Evolutionary conservation across 1,284 basidiomycete genomes (phyloP), one percentile per base, ranked within the genome.

Genomic region (Cryptococcus depauperatus): DNA sequence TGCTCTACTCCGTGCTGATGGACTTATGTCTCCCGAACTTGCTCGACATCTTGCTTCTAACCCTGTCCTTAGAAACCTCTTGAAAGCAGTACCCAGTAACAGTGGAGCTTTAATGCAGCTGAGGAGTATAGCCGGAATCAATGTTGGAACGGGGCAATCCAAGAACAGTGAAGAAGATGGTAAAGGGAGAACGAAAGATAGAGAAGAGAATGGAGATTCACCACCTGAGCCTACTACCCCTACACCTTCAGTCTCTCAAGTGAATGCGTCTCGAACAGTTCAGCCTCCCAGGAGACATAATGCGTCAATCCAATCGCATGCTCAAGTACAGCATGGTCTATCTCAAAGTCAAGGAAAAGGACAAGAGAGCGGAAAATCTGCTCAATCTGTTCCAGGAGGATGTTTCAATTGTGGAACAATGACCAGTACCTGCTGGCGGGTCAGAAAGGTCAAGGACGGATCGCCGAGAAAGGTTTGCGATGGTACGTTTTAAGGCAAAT

Each of bases 321-420:
- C 44, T 29, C 19, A 39, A 26, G 32, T 21, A 39, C 16, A 22
- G 18, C 19, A 16, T 13, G 19, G 37, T 22, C 11, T 13, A 10
- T 25, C 37, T 23, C 22, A 21, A 38, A n/a, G 37, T 11, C 4
- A 38, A 25, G 37, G 37, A 16, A 13, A 10, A 23, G 37, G n/a
- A n/a, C n/a, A n/a, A n/a, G n/a, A n/a, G n/a, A n/a, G n/a, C n/a
- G n/a, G n/a, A n/a, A n/a, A n/a, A n/a, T n/a, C n/a, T n/a, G 35
- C n/a, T 9, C 28, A 30, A 30, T 8, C 28, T 30, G 32, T 18
- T 33, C 32, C n/a, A 13, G 56, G 51, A 18, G 55, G 55, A 13
- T 70, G 68, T 47, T 59, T 53, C 51, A 68, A 70, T 51, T 70
- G 68, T 44, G 59, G 59, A 22, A 56, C 60, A 16, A 62, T 57